Conservation (phyloP, 2,329 filamentous ascomycete species). For the Coniochaeta pulveracea region DNA sequence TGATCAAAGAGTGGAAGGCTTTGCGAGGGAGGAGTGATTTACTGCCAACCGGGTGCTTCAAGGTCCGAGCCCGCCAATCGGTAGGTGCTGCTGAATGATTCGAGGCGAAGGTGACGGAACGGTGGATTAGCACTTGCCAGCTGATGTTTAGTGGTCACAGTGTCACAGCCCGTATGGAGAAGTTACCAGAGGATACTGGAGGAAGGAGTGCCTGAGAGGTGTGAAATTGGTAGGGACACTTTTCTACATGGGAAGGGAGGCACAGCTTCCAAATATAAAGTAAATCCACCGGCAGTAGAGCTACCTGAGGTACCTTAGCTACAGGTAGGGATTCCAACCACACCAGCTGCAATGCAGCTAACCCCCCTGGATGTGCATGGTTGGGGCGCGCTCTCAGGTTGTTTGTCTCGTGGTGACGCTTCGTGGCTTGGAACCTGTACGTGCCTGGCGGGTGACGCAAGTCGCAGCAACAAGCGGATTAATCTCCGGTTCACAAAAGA, state of each 20-base stretch:
- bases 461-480: not conserved
- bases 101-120: not conserved
- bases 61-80: not conserved
- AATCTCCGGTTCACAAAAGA: not conserved
- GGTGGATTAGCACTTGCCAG: not conserved
- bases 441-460: not conserved
- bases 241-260: not conserved
- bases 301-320: not conserved
- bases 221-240: not conserved
- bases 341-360: too few species aligned
- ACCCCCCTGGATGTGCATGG: too few species aligned
- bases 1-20: not conserved
- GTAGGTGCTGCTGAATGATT: not conserved
- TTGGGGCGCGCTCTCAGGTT: not conserved
- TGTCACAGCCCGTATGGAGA: too few species aligned
- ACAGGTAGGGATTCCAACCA: not conserved
- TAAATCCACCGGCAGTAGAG: too few species aligned
- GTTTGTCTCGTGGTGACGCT: not conserved
- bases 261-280: not conserved
- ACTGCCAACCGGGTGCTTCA: not conserved
- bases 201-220: constrained; percentile 1
- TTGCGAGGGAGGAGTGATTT: constrained; percentile 1
- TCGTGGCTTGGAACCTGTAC: not conserved
- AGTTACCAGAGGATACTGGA: not conserved
- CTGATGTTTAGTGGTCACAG: constrained; percentile 1